Evolutionary conservation across 768 basidiomycete species (phyloP), one percentile per base, ranked within the genome.

Genomic region (Mycena albidolilacea): DNA sequence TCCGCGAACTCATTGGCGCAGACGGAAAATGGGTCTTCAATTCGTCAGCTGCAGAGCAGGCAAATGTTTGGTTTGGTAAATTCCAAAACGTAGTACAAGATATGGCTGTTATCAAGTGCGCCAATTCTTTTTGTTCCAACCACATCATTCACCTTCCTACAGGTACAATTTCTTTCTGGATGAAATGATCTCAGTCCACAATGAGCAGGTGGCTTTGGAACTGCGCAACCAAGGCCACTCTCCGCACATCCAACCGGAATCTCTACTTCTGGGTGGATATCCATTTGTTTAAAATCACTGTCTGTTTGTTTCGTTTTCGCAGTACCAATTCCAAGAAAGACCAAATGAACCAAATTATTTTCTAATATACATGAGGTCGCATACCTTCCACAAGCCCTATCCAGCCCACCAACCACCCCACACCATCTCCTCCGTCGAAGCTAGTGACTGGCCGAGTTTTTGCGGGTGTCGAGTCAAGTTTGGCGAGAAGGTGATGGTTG

Each of bases 1-100:
- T 62, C 14, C 43, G 41, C 3, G 60, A 62, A 30, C 43, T 62
- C 1, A 46, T 62, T 30, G 15, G 7, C 14, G 15, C 21, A 1
- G 60, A 62, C 6, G 60, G 60, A 11, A 46, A 62, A 46, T 62
- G 41, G 41, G 38, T 62, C 11, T 62, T 62, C 43, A 62, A 62
- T 12, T 62, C 60, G 1, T 62, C 60, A 5, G 60, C 43, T 1
- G 60, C 60, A 46, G 60, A 62, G 15, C 60, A 62, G 23, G 23
- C 60, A 0, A 62, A 62, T 17, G 43, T 35, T 5, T 62, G 41
- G 60, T 62, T 62, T 17, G 43, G 60, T 12, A 46, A 43, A 46
- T 62, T 44, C 12, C 60, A 62, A 35, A 44, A 23, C 12, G 15
- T 62, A 11, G 60, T 62, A 5, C 60, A 46, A 11, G 60, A 62